phyloP scores from a whole-genome alignment of 345 rosid genomes.

The Dipteronia dyeriana region DNA sequence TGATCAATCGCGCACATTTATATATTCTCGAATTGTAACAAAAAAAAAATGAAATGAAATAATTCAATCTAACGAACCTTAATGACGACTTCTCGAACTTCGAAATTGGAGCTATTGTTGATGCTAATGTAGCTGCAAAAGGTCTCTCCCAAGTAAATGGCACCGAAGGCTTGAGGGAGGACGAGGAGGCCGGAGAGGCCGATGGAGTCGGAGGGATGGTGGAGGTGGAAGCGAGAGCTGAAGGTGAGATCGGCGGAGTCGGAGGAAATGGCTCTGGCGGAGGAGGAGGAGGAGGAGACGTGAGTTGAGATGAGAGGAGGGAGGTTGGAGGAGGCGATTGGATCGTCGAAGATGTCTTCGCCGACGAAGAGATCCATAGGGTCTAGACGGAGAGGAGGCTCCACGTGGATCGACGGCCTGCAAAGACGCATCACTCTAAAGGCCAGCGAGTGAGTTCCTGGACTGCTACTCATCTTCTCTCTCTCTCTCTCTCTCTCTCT shows the following conservation, averaged over 20 bases:
- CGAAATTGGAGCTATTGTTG: constrained; percentile 81
- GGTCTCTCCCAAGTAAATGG: constrained; percentile 94
- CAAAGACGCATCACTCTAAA: constrained; percentile 97
- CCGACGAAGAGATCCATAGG: constrained; percentile 89
- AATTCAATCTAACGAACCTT: constrained; percentile 30
- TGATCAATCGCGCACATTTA: too few species aligned
- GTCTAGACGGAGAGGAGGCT: constrained; percentile 78
- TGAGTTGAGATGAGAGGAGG: constrained; percentile 38
- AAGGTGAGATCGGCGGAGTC: constrained; percentile 71
- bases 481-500: background rate
- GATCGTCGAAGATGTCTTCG: constrained; percentile 89
- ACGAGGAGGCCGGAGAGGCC: constrained; percentile 95
- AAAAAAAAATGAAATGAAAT: too few species aligned
- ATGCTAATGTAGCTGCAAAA: constrained; percentile 92
- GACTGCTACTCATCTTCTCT: constrained; percentile 51
- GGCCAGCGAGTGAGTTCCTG: constrained; percentile 90
- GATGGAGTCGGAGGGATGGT: constrained; percentile 71
- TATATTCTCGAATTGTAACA: too few species aligned
- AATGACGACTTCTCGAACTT: constrained; percentile 80
- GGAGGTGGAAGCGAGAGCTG: constrained; percentile 67
- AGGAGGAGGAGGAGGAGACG: background rate
- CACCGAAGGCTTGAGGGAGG: constrained; percentile 97
- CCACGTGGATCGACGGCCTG: constrained; percentile 85
- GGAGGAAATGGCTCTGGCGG: constrained; percentile 27
- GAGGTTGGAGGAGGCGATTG: constrained; percentile 61